A percentile compares a stretch with the other conserved stretches of the same genome.
Evolutionary conservation across 176 grass and related monocot species (phyloP).

Genomic region (Phoenix dactylifera): DNA sequence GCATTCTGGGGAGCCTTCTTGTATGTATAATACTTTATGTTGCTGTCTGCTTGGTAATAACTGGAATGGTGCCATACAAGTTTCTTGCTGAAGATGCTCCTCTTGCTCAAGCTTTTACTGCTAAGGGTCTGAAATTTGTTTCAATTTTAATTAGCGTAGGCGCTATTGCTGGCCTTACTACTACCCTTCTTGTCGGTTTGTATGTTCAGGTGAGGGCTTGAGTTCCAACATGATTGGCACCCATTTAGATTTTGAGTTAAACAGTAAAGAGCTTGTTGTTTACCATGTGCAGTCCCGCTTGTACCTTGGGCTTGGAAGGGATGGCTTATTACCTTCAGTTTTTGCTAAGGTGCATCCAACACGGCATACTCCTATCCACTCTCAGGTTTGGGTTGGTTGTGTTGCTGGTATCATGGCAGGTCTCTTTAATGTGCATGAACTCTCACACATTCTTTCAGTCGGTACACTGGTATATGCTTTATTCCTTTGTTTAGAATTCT

Average conservation of each 20-base stretch:
- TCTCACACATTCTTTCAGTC: constrained; percentile 98
- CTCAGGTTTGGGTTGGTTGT: constrained; percentile 90
- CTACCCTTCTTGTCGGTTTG: constrained; percentile 89
- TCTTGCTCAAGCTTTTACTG: constrained; percentile 87
- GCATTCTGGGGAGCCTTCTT: constrained; percentile 81
- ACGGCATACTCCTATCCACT: constrained; percentile 84
- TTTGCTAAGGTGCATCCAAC: constrained; percentile 77
- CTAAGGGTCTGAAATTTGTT: constrained; percentile 81
- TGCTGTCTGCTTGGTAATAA: constrained; percentile 94
- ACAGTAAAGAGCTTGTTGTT: neutral
- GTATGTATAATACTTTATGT: constrained; percentile 71
- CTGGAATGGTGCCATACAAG: constrained; percentile 93
- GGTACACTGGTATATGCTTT: constrained; percentile 64
- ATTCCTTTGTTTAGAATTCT: constrained; percentile 12
- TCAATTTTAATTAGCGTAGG: constrained; percentile 81
- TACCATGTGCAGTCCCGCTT: constrained; percentile 64
- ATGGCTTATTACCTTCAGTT: constrained; percentile 69
- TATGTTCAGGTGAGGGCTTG: constrained; percentile 81
- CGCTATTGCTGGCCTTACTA: constrained; percentile 88
- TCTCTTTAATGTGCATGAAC: constrained; percentile 69
- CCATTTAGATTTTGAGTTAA: neutral
- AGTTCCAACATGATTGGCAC: neutral
- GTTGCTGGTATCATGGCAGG: constrained; percentile 78
- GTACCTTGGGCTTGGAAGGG: constrained; percentile 98
- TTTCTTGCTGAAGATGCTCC: constrained; percentile 80